Base-by-base conservation (phyloP, 2,329 filamentous ascomycete genomes). In the Penicillium hesseltinei region DNA sequence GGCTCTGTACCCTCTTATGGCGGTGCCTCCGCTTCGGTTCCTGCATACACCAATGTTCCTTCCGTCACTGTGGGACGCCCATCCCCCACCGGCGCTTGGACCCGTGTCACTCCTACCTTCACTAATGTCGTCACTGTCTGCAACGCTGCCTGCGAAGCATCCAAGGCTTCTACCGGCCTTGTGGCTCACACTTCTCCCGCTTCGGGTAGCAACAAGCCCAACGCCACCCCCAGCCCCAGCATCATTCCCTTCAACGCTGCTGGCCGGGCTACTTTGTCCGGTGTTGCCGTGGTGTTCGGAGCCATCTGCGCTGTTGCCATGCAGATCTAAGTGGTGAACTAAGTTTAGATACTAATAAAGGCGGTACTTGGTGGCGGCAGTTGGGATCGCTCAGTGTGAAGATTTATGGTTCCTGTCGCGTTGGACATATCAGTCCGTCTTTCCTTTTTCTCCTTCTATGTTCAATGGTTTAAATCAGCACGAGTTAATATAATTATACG, bases 201-300 rank as follows among this genome's bases (percentile, higher is more conserved):
- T 19, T 45, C 51, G 35, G 56, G 23, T n/a, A 42, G 45, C 27
- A 19, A 35, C 27, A 21, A n/a, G 9, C 19, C 35, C 17, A 23
- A 5, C 44, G 47, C 57, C 19, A 51, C 47, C 17, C 43, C 63
- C 35, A 56, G 31, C 25, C 51, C 57, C 10, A 56, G 39, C 35
- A 52, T 51, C 19, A 35, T 61, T 25, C 45, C 62, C 3, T 69
- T 61, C 62, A 69, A 66, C 57, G 67, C 63, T 11, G 68, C 67
- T 25, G 66, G 66, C 35, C 64, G 66, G 31, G 56, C 61, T 39
- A 62, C 66, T 39, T 49, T 68, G 25, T 68, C 68, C 46, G 62
- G 62, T 35, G 27, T 66, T 13, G 64, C 65, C 10, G 57, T 63
- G 9, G 58, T 59, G n/a, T 51, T 70, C 29, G 67, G 67, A 44